Percentiles rank a stretch among this genome's conserved stretches.
Evolutionary conservation across 2,329 filamentous ascomycete genomes (phyloP).

Genomic region (Emergomyces orientalis): DNA sequence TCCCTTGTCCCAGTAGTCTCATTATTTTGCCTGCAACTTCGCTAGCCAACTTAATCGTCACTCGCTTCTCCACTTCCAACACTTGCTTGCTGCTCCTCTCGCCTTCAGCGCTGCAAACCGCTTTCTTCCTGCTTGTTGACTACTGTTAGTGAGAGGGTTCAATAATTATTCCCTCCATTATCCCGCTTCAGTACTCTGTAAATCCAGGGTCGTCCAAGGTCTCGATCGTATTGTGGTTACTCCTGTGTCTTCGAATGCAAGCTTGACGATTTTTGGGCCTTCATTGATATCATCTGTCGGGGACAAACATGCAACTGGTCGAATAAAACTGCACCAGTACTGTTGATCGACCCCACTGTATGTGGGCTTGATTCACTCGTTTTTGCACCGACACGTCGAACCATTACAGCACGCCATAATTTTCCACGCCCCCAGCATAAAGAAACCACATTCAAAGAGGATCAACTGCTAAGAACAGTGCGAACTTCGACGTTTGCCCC

Average conservation of each 20-base stretch:
- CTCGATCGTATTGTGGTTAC: not conserved
- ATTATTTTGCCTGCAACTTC: not conserved
- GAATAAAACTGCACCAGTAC: conserved; percentile 1
- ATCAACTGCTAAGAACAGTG: not conserved
- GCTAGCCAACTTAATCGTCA: not conserved
- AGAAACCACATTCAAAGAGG: not conserved
- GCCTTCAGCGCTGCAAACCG: not conserved
- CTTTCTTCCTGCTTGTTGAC: not conserved
- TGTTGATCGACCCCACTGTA: not conserved
- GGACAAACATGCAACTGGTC: not conserved
- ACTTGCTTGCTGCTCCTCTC: not conserved
- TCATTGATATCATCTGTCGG: not conserved
- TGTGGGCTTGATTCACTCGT: not conserved
- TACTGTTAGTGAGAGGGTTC: not conserved
- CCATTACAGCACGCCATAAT: too few species aligned
- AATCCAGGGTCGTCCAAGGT: not conserved
- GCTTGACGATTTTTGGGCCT: not conserved
- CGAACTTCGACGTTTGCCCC: not conserved
- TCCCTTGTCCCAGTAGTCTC: not conserved
- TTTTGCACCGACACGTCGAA: not conserved
- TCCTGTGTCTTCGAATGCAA: not conserved
- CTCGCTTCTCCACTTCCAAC: conserved; percentile 2
- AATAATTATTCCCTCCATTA: not conserved
- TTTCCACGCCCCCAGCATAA: not conserved
- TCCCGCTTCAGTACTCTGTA: not conserved